Base-by-base conservation (phyloP, 768 basidiomycete species). In the Rubroboletus satanas region DNA sequence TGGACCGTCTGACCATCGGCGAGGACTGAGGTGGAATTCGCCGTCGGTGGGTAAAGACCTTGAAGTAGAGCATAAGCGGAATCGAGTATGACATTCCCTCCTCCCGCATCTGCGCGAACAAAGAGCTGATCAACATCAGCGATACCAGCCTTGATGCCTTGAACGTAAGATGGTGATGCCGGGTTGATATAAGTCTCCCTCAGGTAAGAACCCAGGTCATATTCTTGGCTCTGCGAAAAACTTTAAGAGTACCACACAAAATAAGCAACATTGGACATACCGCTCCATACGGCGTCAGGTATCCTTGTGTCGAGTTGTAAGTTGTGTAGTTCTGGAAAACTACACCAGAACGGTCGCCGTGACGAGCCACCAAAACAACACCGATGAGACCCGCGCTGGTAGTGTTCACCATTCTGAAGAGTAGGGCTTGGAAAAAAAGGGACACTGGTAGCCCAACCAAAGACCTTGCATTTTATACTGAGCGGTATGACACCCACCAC, bases 61-160 rank as follows among this genome's bases (percentile, higher is more conserved):
- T 93, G 93, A 39, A 91, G 78, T 37, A 92, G 74, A 14, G 91
- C 90, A 56, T 87, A 85, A 17, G 90, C 84, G 8, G 87, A 87
- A 77, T 93, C 88, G 71, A 89, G 87, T 59, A 90, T 88, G 44
- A 86, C 84, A 23, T 83, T 79, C 48, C 90, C 90, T 71, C 84
- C 84, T 43, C 90, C 90, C 46, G 84, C 83, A 71, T 93, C 91
- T 63, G 88, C 88, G 57, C 84, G 84, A 51, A 88, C 80, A 60
- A 81, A 83, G 55, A 93, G 77, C 69, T 90, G 81, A 60, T 75
- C 78, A 61, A 86, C 79, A 73, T 88, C 77, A 29, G 81, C 87
- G 50, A 90, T 73, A 65, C 88, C 82, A 35, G 79, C 74, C 59
- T 80, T 75, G 66, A 90, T 82, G 50, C 81, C 83, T 57, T 79